Percentiles rank a stretch among this genome's conserved stretches.
Evolutionary conservation across 164 flowering plant species (phyloP).

Genomic region (Houttuynia cordata): DNA sequence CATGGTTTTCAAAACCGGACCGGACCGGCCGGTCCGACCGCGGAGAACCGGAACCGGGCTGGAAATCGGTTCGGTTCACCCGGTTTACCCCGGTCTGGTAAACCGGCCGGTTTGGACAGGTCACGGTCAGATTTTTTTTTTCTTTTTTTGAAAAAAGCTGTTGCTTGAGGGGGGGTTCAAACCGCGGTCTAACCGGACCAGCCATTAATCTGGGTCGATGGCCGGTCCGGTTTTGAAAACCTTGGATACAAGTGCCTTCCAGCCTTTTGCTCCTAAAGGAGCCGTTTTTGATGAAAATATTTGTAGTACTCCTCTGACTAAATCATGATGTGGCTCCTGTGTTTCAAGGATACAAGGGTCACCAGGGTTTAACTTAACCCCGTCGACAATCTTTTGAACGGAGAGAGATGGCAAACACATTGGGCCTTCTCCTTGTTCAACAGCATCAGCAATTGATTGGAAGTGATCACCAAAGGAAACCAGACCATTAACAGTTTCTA

Average conservation of each 20-base stretch:
- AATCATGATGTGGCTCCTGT: constrained; percentile 88
- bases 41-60: too few species aligned
- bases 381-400: constrained; percentile 73
- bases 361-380: constrained; percentile 78
- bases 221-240: too few species aligned
- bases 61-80: too few species aligned
- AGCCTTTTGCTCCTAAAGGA: constrained; percentile 86
- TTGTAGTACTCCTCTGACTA: constrained; percentile 85
- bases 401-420: constrained; percentile 50
- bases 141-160: too few species aligned
- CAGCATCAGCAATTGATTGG: constrained; percentile 18
- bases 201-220: too few species aligned
- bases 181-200: too few species aligned
- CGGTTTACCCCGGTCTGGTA: too few species aligned
- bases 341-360: constrained; percentile 82
- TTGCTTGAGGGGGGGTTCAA: too few species aligned
- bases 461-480: constrained; percentile 12
- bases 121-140: too few species aligned
- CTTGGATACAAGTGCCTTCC: constrained; percentile 91
- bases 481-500: constrained; percentile 25
- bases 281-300: constrained; percentile 79
- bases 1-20: too few species aligned
- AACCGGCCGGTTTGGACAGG: too few species aligned
- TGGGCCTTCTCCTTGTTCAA: constrained; percentile 11
- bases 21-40: too few species aligned